Base-by-base conservation (phyloP, 1,284 basidiomycete species). In the Thecaphora thlaspeos region DNA sequence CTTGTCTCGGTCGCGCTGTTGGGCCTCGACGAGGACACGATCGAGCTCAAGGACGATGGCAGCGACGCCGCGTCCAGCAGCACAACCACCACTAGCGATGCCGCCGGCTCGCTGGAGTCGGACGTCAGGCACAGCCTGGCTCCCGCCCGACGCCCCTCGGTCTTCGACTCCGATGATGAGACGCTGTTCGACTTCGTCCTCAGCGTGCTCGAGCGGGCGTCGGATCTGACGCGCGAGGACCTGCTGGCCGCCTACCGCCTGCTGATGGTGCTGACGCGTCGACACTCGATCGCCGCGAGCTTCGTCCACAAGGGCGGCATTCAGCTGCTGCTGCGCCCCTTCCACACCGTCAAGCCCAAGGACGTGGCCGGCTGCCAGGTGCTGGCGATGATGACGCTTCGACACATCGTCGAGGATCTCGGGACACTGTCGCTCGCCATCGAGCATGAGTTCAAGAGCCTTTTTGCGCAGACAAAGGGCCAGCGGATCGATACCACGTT, bases 341-440 rank as follows among this genome's bases (percentile, higher is more conserved):
- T 77, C 57, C 43, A 44, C 17, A 55, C 60, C 24, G 44, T 63
- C 12, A 56, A 64, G 15, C 52, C 61, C n/a, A 56, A 56, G 38
- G 50, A 55, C 10, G 48, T 68, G 9, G 51, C 56, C 17, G 59
- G 88, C 24, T 88, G 87, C 62, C 89, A 91, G 52, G 86, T 89
- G 0, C 89, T 92, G 76, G 84, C 91, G 43, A 86, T 88, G 19
- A 89, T 90, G 71, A 88, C 97, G 52, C 81, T 96, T 18, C 88
- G 95, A 3, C 94, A 98, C 76, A 81, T 91, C 48, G 85, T 94
- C 47, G 95, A 99, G 79, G 88, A 92, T 63, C 73, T 82, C 4
- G 74, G 80, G 7, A 84, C 84, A 1, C 78, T 97, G 28, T 83
- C 85, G 49, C 81, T 82, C 7, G 83, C 89, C 57, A 93, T 98